Evolutionary conservation across 768 basidiomycete species (phyloP).

Genomic region (Amanita pseudoporphyria): DNA sequence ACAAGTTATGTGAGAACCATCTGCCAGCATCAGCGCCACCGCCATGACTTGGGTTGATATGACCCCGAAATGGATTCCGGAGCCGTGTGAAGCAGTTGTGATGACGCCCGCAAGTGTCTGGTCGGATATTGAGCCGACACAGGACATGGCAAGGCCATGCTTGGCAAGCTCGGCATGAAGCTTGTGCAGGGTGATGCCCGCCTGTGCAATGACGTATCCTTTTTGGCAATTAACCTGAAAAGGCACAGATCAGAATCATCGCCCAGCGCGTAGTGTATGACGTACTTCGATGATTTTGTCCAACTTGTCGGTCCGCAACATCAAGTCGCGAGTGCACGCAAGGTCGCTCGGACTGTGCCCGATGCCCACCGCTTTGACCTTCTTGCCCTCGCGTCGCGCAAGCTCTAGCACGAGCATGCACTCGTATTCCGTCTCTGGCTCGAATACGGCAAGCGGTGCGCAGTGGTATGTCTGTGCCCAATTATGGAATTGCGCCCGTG

Average conservation of each 20-base stretch:
- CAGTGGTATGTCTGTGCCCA: conserved; percentile 82
- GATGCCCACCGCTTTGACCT: conserved; percentile 76
- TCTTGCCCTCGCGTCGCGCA: conserved; percentile 60
- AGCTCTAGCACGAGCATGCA: conserved; percentile 73
- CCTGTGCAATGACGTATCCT: conserved; percentile 59
- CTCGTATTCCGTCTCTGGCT: conserved; percentile 59
- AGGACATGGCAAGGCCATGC: conserved; percentile 76
- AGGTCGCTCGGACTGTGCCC: conserved; percentile 94
- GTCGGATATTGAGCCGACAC: conserved; percentile 93
- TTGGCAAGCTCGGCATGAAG: conserved; percentile 61
- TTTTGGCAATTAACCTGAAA: conserved; percentile 62
- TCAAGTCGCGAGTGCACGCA: conserved; percentile 80
- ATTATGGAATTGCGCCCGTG: conserved; percentile 55
- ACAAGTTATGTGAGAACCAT: conserved; percentile 60
- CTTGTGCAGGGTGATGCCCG: conserved; percentile 67
- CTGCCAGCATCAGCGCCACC: conserved; percentile 67
- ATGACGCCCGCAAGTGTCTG: conserved; percentile 90
- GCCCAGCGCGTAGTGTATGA: conserved; percentile 12
- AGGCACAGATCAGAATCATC: conserved; percentile 5
- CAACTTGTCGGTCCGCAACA: conserved; percentile 72
- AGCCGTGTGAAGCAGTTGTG: conserved; percentile 92
- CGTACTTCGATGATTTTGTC: conserved; percentile 71
- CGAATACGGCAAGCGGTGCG: conserved; percentile 60
- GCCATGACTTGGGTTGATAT: conserved; percentile 76
- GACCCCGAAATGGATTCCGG: conserved; percentile 70